These are phyloP conservation scores for Pholiota adiposa DNA, from an alignment of 1,284 basidiomycete genomes.

Conservation along the genomic window DNA sequence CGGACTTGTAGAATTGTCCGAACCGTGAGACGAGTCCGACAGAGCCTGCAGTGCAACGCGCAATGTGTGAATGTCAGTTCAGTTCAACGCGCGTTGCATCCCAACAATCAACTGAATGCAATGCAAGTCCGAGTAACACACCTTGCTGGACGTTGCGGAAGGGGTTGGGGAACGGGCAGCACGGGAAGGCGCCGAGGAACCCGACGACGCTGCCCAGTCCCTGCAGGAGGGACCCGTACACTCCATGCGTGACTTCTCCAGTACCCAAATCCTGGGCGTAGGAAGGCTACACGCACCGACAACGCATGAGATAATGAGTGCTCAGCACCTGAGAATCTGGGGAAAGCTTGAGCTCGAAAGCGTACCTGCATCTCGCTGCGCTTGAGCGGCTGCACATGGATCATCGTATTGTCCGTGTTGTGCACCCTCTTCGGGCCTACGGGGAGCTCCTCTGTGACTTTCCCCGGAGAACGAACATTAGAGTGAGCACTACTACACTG, in stretches of 20 bases:
- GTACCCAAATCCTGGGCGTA: constrained; percentile 89
- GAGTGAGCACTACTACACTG: constrained; percentile 8
- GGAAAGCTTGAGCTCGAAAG: constrained; percentile 8
- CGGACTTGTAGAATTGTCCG: constrained; percentile 93
- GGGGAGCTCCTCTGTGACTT: constrained; percentile 61
- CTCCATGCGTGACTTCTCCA: constrained; percentile 77
- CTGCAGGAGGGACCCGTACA: constrained; percentile 86
- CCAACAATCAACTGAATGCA: constrained; percentile 9
- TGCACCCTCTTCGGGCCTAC: constrained; percentile 34
- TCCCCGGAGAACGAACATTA: constrained; percentile 17
- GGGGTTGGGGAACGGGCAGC: constrained; percentile 81
- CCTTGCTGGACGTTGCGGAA: constrained; percentile 85
- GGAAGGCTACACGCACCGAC: constrained; percentile 67
- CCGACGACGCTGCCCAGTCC: constrained; percentile 62
- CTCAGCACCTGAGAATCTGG: background rate
- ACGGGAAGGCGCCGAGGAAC: constrained; percentile 81
- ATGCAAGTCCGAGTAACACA: no score
- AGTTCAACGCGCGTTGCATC: background rate
- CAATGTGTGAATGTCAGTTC: constrained; percentile 14
- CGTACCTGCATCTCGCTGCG: constrained; percentile 84
- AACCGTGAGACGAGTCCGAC: constrained; percentile 93
- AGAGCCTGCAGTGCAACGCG: no score
- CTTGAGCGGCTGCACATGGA: constrained; percentile 82
- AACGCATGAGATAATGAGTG: constrained; percentile 23
- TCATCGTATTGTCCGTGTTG: constrained; percentile 41